phyloP scores from a whole-genome alignment of 371 early-diverging fungal species.

The Mortierella sp. region DNA sequence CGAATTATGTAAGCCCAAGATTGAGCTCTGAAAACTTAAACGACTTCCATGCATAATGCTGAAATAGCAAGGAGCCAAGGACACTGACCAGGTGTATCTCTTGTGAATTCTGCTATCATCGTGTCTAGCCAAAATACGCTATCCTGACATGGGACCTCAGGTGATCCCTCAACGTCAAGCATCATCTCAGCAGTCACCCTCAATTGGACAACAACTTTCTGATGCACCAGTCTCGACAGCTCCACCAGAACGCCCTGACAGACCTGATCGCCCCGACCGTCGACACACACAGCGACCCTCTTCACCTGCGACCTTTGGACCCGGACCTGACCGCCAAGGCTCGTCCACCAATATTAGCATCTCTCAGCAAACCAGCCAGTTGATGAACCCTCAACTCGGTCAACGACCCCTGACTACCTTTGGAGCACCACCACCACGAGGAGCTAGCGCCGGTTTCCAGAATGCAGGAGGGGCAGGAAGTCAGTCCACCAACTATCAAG shows the following conservation, averaged over 20 bases:
- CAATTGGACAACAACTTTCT: slow-evolving; percentile 8
- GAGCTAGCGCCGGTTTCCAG: slow-evolving; percentile 40
- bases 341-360: slow-evolving; percentile 13
- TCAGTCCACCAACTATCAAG: slow-evolving; percentile 25
- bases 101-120: not conserved
- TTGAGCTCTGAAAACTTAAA: not conserved
- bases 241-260: slow-evolving; percentile 30
- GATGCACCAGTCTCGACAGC: slow-evolving; percentile 17
- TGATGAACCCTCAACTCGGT: slow-evolving; percentile 47
- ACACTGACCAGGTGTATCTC: not conserved
- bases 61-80: not conserved
- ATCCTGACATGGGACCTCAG: slow-evolving; percentile 27
- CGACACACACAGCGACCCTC: slow-evolving; percentile 46
- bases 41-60: not conserved
- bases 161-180: slow-evolving; percentile 46
- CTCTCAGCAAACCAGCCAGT: slow-evolving; percentile 47
- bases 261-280: slow-evolving; percentile 53
- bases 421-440: slow-evolving; percentile 47
- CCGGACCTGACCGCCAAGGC: slow-evolving; percentile 27
- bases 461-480: not conserved
- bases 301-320: slow-evolving; percentile 34
- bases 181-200: slow-evolving; percentile 20
- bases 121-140: slow-evolving; percentile 41
- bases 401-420: slow-evolving; percentile 38
- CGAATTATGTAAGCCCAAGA: slow-evolving; percentile 66